Evolutionary conservation across 441 rosid genomes (phyloP), one percentile per base, ranked within the genome.

Genomic region (Rhodomyrtus psidioides): DNA sequence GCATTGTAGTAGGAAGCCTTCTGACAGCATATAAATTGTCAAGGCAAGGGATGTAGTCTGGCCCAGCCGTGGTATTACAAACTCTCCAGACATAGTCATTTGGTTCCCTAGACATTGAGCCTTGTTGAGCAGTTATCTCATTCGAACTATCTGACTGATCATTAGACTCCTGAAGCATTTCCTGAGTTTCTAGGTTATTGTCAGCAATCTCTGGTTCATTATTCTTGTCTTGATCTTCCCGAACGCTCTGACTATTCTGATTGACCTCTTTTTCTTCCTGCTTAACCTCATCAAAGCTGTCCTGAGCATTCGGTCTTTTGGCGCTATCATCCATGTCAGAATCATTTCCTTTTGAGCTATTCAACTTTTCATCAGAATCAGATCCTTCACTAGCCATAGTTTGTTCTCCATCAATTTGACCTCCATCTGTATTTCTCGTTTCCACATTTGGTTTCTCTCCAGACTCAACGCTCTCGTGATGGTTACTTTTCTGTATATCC

Each of bases 51-150:
- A 89, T 83, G 92, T 93, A 93, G 89, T 93, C 95, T 44, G 95
- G 91, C 26, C 95, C 95, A 62, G 93, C 93, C 26, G 93, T 91
- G 39, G 92, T 88, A 82, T 93, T 92, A 86, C 95, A 93, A 21
- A 90, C 70, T 86, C 90, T 93, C 95, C 95, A 93, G 55, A 70
- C 65, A 59, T 87, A 88, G 83, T 83, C 88, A 60, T 30, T 84
- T 82, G 88, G 86, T 59, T 89, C 89, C 84, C 83, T 39, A 70
- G 75, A 62, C 44, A 62, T 88, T 14, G 90, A 90, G 27, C 91
- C 88, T 46, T 82, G 55, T 82, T 90, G 87, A 82, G 91, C 85
- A 55, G 83, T 91, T 3, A 93, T 58, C 88, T 91, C 92, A 34
- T 87, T 90, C 3, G 88, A 86, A 65, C 89, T 88, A 81, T 91